Base-by-base conservation (phyloP, 202 grass and related monocot species). In the Elaeis oleifera region DNA sequence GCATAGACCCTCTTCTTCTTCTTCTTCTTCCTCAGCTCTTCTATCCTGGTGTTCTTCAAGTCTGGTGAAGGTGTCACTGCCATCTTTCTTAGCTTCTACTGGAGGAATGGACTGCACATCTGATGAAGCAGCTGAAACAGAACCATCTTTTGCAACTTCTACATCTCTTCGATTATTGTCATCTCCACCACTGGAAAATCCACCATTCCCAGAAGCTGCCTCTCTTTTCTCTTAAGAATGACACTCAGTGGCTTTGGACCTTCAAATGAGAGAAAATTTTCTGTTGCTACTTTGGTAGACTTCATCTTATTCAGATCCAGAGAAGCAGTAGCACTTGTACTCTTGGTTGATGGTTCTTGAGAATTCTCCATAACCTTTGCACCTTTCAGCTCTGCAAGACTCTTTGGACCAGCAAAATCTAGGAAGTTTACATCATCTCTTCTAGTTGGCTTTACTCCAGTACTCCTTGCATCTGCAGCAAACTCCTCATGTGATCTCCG, bases 371-470 rank as follows among this genome's bases (percentile, higher is more conserved):
- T 58, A 71, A 59, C 59, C 18, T 83, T 88, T 39, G 75, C 70
- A 61, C 76, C 72, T 72, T 74, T 90, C 66, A 90, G 53, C 83
- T 90, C 87, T 28, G 83, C 87, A 59, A 90, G 82, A 64, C 79
- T 86, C 77, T 83, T 90, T 53, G 83, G 87, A 59, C 83, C 79
- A 65, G 79, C 77, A 77, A 90, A 90, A 67, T 74, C 78, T 60
- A 86, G 31, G 16, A 51, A 68, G 24, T 18, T 65, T 63, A 23
- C 55, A 71, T 63, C 82, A 28, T 83, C 83, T 48, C 22, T 48
- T 29, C 21, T 64, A 29, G 4, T 78, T 64, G 55, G 36, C 53
- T 70, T 85, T 4, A 39, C 74, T 36, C 51, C 62, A 20, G n/a
- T 54, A 53, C 36, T 68, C 57, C 73, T 80, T 6, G 50, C 49